phyloP scores from a whole-genome alignment of 1,284 basidiomycete species.

The Apiotrichum sp. region DNA sequence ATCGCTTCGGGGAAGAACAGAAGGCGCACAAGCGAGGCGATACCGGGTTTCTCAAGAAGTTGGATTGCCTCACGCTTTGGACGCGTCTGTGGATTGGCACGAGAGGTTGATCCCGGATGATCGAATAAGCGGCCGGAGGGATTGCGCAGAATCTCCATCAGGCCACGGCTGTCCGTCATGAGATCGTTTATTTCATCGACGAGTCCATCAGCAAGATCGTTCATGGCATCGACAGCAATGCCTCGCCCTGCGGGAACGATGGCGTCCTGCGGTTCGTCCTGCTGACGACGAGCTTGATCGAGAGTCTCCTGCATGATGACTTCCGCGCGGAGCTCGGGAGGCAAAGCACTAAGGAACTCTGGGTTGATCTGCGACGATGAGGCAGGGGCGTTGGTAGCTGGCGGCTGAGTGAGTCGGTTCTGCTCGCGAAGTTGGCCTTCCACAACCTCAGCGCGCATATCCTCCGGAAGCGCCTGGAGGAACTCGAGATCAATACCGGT shows the following conservation, averaged over 20 bases:
- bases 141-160: neutral
- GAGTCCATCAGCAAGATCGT: constrained; percentile 4
- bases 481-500: constrained; percentile 98
- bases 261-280: neutral
- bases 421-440: constrained; percentile 91
- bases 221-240: neutral
- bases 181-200: neutral
- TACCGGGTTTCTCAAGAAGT: constrained; percentile 82
- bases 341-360: constrained; percentile 94
- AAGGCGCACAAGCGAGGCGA: constrained; percentile 83
- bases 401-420: constrained; percentile 55
- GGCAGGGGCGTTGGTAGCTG: constrained; percentile 37
- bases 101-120: neutral
- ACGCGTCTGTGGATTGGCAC: neutral
- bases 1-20: constrained; percentile 94
- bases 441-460: constrained; percentile 97
- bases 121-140: neutral
- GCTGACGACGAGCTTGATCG: constrained; percentile 61
- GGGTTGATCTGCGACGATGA: constrained; percentile 81
- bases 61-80: constrained; percentile 77
- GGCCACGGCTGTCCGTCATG: neutral
- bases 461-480: constrained; percentile 93
- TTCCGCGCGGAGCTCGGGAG: constrained; percentile 92
- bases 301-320: constrained; percentile 90
- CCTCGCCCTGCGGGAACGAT: neutral